These are phyloP conservation scores for Metarhizium robertsii DNA, from an alignment of 2,329 filamentous ascomycete genomes.

Conservation along the genomic window DNA sequence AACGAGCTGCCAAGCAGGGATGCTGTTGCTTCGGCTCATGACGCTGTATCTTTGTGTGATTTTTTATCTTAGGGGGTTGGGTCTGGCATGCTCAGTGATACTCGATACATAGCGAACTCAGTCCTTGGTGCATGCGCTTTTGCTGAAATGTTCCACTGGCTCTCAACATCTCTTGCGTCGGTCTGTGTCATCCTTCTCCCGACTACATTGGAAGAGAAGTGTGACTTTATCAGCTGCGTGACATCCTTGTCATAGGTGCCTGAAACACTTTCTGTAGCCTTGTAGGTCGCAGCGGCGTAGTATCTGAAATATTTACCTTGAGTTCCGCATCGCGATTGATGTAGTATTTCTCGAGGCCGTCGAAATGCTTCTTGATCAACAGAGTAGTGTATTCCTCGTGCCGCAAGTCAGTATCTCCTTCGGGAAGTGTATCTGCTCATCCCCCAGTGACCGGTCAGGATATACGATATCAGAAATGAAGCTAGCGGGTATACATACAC, in stretches of 20 bases:
- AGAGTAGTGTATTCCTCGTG: slow-evolving; percentile 38
- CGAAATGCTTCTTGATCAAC: slow-evolving; percentile 41
- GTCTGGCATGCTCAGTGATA: no score
- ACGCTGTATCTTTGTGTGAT: no score
- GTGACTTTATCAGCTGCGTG: not conserved
- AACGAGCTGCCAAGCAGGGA: slow-evolving; percentile 44
- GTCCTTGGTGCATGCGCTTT: no score
- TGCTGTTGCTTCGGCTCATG: slow-evolving; percentile 33
- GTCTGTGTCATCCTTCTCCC: slow-evolving; percentile 21
- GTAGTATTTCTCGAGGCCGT: slow-evolving; percentile 40
- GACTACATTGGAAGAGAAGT: slow-evolving; percentile 10
- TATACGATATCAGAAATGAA: not conserved
- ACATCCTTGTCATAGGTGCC: not conserved
- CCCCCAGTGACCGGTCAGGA: not conserved
- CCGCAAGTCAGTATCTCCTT: slow-evolving; percentile 42
- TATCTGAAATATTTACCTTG: slow-evolving; percentile 43
- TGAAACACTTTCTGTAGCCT: slow-evolving; percentile 25
- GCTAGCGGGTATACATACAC: slow-evolving; percentile 39
- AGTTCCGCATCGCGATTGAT: slow-evolving; percentile 34
- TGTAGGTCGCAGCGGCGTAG: slow-evolving; percentile 41
- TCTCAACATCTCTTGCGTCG: slow-evolving; percentile 22
- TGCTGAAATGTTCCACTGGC: no score
- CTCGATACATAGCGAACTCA: no score
- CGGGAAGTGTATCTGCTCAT: not conserved
- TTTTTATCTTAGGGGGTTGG: no score